phyloP scores from a whole-genome alignment of 2,329 filamentous ascomycete genomes.

The Aspergillus amoenus region DNA sequence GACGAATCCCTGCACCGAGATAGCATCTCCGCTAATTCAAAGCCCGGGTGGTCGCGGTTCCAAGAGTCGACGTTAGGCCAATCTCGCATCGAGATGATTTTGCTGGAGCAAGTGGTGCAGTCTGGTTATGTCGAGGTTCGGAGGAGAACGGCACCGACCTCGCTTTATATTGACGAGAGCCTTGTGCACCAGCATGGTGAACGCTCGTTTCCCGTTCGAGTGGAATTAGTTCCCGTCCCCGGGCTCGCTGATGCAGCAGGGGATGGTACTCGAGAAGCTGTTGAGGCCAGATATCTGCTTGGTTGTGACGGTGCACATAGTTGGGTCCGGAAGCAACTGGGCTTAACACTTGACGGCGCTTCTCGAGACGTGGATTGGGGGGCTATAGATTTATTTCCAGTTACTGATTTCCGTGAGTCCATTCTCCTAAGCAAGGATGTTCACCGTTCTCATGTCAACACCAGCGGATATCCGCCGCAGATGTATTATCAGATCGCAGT shows the following conservation, averaged over 20 bases:
- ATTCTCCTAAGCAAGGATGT: not conserved
- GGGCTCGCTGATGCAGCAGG: not conserved
- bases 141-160: constrained; percentile 31
- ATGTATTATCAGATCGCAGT: constrained; percentile 58
- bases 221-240: not conserved
- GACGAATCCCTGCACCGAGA: not conserved
- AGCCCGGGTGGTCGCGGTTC: constrained; percentile 2
- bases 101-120: constrained; percentile 18
- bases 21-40: not conserved
- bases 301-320: constrained; percentile 26
- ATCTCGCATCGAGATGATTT: not conserved
- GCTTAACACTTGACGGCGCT: constrained; percentile 18
- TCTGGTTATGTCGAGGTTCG: constrained; percentile 56
- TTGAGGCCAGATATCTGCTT: constrained; percentile 21
- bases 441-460: not conserved
- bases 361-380: constrained; percentile 17
- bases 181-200: not conserved
- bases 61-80: constrained; percentile 1
- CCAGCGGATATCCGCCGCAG: constrained; percentile 55
- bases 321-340: constrained; percentile 20
- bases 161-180: constrained; percentile 1
- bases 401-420: constrained; percentile 48
- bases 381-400: constrained; percentile 15
- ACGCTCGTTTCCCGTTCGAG: not conserved
- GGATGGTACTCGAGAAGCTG: not conserved